These are phyloP conservation scores for Mallotus japonicus DNA, from an alignment of 441 rosid genomes.

Conservation along the genomic window DNA sequence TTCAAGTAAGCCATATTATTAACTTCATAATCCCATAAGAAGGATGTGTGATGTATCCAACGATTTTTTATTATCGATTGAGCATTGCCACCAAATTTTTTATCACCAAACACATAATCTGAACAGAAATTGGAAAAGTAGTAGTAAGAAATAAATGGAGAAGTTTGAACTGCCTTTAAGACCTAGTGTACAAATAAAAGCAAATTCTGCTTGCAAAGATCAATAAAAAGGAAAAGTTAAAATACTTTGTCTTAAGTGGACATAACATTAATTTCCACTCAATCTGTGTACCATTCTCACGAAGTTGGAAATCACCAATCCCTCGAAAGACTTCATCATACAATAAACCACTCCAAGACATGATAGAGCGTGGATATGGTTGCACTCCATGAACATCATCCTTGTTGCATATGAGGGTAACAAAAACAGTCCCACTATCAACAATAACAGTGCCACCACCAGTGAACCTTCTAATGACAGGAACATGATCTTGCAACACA, in stretches of 20 bases:
- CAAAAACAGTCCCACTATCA: slow-evolving; percentile 64
- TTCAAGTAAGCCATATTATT: slow-evolving; percentile 79
- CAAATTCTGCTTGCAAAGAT: background rate
- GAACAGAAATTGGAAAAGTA: slow-evolving; percentile 27
- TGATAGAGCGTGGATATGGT: slow-evolving; percentile 82
- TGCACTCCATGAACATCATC: slow-evolving; percentile 61
- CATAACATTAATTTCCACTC: background rate
- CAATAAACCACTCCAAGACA: slow-evolving; percentile 77
- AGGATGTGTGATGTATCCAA: slow-evolving; percentile 91
- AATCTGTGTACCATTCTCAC: slow-evolving; percentile 65
- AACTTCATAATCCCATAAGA: slow-evolving; percentile 67
- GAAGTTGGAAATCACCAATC: slow-evolving; percentile 59
- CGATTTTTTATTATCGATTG: slow-evolving; percentile 70
- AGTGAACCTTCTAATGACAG: slow-evolving; percentile 76
- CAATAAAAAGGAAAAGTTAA: slow-evolving; percentile 11
- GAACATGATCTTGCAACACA: slow-evolving; percentile 55
- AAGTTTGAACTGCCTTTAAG: slow-evolving; percentile 50
- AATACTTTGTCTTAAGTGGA: background rate
- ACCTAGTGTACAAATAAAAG: background rate
- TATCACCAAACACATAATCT: slow-evolving; percentile 78
- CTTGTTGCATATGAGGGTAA: slow-evolving; percentile 72
- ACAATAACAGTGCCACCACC: slow-evolving; percentile 96
- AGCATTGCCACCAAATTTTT: slow-evolving; percentile 87
- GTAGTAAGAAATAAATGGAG: background rate
- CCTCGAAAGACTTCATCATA: slow-evolving; percentile 65